Percentiles rank a stretch among this genome's conserved stretches.
Conservation (phyloP, 768 basidiomycete species). For the Amanita fuliginea region DNA sequence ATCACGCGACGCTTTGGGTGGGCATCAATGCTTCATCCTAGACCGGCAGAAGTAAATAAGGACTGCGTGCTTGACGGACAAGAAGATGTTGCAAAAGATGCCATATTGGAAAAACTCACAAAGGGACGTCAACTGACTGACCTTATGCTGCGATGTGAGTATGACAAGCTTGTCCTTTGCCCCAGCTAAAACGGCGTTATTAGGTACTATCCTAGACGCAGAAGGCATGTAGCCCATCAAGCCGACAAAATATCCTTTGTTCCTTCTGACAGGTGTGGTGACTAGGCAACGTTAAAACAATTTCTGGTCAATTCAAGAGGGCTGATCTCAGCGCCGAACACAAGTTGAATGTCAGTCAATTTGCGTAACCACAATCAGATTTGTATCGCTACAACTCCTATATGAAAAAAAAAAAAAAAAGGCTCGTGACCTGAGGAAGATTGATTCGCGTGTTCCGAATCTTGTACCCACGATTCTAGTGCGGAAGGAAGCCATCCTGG, state of each 20-base stretch:
- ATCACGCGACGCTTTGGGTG: not conserved
- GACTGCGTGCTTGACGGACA: not conserved
- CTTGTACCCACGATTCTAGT: slow-evolving; percentile 90
- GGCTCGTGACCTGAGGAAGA: slow-evolving; percentile 94
- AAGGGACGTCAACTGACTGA: slow-evolving; percentile 83
- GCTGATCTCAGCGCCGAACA: slow-evolving; percentile 83
- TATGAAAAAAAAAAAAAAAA: too few species aligned
- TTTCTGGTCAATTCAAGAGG: slow-evolving; percentile 84
- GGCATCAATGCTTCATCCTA: not conserved
- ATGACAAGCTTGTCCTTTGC: slow-evolving; percentile 6
- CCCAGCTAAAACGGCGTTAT: slow-evolving; percentile 6
- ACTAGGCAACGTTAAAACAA: slow-evolving; percentile 75
- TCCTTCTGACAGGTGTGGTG: slow-evolving; percentile 9
- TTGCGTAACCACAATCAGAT: slow-evolving; percentile 8
- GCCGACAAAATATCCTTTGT: slow-evolving; percentile 10
- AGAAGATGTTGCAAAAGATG: slow-evolving; percentile 35
- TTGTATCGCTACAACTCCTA: slow-evolving; percentile 12
- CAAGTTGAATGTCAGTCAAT: slow-evolving; percentile 68
- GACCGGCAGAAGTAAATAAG: not conserved
- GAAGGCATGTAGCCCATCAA: slow-evolving; percentile 43
- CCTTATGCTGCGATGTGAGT: slow-evolving; percentile 82
- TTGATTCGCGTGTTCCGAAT: slow-evolving; percentile 90
- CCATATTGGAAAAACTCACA: slow-evolving; percentile 77
- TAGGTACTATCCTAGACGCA: slow-evolving; percentile 81
- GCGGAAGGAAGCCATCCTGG: slow-evolving; percentile 79